phyloP scores from a whole-genome alignment of 73 alveolate genomes.

The Blepharisma stoltei region DNA sequence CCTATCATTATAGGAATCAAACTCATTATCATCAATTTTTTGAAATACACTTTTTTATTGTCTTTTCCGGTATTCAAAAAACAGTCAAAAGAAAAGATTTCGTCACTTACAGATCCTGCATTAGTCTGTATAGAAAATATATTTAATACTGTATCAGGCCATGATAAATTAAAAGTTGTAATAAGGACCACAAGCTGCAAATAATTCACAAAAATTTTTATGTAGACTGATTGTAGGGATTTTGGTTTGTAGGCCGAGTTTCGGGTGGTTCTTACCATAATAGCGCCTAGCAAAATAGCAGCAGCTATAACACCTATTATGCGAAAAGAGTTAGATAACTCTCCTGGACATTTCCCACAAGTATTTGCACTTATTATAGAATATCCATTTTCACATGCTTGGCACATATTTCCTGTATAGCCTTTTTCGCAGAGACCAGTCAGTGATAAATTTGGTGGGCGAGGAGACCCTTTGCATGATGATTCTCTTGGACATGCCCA shows the following conservation, averaged over 20 bases:
- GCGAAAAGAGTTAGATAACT: neutral
- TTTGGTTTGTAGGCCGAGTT: neutral
- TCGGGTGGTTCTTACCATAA: neutral
- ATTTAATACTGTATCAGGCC: neutral
- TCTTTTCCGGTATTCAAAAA: constrained; percentile 26
- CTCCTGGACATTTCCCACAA: constrained; percentile 52
- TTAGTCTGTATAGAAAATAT: constrained; percentile 17
- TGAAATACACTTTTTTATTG: constrained; percentile 30
- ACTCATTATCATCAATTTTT: constrained; percentile 34
- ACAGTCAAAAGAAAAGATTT: constrained; percentile 50
- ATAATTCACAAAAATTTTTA: neutral
- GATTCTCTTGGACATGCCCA: constrained; percentile 37
- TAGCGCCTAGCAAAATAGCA: neutral
- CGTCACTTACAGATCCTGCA: constrained; percentile 33
- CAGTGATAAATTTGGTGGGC: constrained; percentile 31
- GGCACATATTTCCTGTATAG: constrained; percentile 57
- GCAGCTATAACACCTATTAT: neutral
- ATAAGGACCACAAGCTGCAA: constrained; percentile 2
- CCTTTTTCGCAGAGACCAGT: constrained; percentile 67
- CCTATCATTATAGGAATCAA: constrained; percentile 39
- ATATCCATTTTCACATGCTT: constrained; percentile 69
- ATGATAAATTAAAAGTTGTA: constrained; percentile 1
- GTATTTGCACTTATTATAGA: constrained; percentile 45
- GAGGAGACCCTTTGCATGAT: constrained; percentile 54
- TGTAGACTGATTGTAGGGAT: neutral